Percentiles rank a stretch among this genome's conserved stretches.
phyloP scores from a whole-genome alignment of 495 filamentous ascomycete genomes.

The Pyronema domesticum region DNA sequence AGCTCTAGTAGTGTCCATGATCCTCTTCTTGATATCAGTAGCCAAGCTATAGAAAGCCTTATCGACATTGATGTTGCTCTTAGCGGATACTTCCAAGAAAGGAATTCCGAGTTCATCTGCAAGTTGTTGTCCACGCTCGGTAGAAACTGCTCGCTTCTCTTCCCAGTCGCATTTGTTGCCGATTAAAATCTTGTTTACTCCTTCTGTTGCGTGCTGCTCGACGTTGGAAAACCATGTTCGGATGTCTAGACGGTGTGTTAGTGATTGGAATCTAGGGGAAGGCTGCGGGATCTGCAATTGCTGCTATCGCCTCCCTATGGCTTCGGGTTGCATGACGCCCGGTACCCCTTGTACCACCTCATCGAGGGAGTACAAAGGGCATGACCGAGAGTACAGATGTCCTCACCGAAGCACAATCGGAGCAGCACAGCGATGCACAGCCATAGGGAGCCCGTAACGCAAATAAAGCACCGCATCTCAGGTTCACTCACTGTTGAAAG shows the following conservation, averaged over 20 bases:
- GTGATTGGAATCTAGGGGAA: not conserved
- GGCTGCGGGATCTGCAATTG: too few relatives aligned
- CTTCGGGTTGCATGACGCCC: too few relatives aligned
- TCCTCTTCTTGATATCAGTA: constrained; percentile 90
- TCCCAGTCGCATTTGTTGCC: constrained; percentile 99
- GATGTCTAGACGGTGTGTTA: constrained; percentile 47
- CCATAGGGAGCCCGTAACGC: not conserved
- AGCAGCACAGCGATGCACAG: constrained; percentile 6
- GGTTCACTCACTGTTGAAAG: constrained; percentile 73
- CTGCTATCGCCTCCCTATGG: too few relatives aligned
- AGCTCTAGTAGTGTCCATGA: constrained; percentile 68
- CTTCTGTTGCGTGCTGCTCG: constrained; percentile 95
- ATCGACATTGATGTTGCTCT: constrained; percentile 98
- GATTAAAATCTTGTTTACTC: constrained; percentile 98
- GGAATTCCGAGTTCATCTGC: constrained; percentile 94
- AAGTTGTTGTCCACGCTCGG: constrained; percentile 78
- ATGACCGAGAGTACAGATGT: too few relatives aligned
- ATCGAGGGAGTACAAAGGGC: not conserved
- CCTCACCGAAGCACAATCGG: not conserved
- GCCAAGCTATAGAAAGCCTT: constrained; percentile 95
- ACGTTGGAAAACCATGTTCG: constrained; percentile 99
- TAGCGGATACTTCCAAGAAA: constrained; percentile 95
- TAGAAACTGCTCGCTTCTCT: constrained; percentile 87
- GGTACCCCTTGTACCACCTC: constrained; percentile 6
- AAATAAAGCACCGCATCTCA: not conserved